These are phyloP conservation scores for Dendrobium officinale DNA, from an alignment of 106 monocot species.

Conservation along the genomic window DNA sequence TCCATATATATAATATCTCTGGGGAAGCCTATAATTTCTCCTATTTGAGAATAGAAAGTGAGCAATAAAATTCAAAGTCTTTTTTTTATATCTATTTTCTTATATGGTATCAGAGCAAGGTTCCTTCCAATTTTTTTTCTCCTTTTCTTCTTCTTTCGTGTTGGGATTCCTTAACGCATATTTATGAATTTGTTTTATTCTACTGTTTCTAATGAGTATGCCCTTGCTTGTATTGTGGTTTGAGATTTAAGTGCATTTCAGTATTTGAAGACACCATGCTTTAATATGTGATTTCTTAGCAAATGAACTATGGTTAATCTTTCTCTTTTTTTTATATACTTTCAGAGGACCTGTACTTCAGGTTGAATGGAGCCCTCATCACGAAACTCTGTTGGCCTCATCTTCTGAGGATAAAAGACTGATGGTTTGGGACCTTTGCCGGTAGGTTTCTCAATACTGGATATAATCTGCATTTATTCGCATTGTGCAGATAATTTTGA, in stretches of 20 bases:
- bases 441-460: slow-evolving; percentile 29
- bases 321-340: background rate
- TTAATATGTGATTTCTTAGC: background rate
- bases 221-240: background rate
- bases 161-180: too few species aligned
- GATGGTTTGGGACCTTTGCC: slow-evolving; percentile 89
- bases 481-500: background rate
- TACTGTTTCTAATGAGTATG: background rate
- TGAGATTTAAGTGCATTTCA: background rate
- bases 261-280: background rate
- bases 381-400: slow-evolving; percentile 87
- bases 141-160: too few species aligned
- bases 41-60: too few species aligned
- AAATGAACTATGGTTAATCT: background rate
- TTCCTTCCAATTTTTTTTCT: too few species aligned
- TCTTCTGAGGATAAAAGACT: slow-evolving; percentile 73
- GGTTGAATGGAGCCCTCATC: slow-evolving; percentile 93
- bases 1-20: too few species aligned
- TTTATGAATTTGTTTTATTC: background rate
- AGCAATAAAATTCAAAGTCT: too few species aligned
- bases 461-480: background rate
- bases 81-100: too few species aligned
- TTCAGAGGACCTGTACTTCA: slow-evolving; percentile 67
- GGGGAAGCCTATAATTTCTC: too few species aligned
- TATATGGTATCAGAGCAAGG: too few species aligned